Base-by-base conservation (phyloP, 2,329 filamentous ascomycete species). In the Aureobasidium musti region DNA sequence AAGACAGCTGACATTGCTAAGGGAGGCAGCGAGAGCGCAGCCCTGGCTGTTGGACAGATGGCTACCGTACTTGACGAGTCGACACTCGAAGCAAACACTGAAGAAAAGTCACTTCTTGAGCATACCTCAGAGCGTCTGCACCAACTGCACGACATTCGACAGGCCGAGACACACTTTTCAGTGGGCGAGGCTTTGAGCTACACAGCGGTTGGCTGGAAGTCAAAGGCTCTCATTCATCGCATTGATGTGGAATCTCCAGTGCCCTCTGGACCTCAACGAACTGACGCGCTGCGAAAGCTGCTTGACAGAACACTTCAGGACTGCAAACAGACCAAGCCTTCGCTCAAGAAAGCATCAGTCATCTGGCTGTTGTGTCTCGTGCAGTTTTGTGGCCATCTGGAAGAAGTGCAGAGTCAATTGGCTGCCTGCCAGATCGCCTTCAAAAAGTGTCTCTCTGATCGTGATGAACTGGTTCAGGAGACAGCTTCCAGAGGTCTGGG, bases 281-380 rank as follows among this genome's bases (percentile, higher is more conserved):
- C 63, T 68, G 69, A 67, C 72, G 76, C 83, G 61, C 79, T 89
- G 30, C 79, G 79, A 10, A 77, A 80, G 0, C 82, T 91, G 1
- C 79, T 96, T 5, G 85, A 91, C 67, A 92, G 89, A 74, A 84
- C 96, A 1, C 82, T 98, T 54, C 80, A 81, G 2, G 89, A 95
- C 72, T 95, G 90, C 79, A 89, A 90, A 72, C 87, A 89, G 10
- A 92, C 91, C 0, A 97, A 97, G 73, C 95, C 95, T 0, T 90
- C 92, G 0, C 81, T 97, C 5, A 88, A 92, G 71, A 97, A 97
- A 75, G 92, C 94, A 3, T 94, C 93, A 0, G 92, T 92, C 0
- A 96, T 99, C 71, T 98, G 95, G 95, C 84, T 98, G 0, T 88
- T 98, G 67, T 96, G 90, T 73, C 79, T 98, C 3, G 88, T 98